phyloP scores from a whole-genome alignment of 306 rosid species.

The Glycine latifolia region DNA sequence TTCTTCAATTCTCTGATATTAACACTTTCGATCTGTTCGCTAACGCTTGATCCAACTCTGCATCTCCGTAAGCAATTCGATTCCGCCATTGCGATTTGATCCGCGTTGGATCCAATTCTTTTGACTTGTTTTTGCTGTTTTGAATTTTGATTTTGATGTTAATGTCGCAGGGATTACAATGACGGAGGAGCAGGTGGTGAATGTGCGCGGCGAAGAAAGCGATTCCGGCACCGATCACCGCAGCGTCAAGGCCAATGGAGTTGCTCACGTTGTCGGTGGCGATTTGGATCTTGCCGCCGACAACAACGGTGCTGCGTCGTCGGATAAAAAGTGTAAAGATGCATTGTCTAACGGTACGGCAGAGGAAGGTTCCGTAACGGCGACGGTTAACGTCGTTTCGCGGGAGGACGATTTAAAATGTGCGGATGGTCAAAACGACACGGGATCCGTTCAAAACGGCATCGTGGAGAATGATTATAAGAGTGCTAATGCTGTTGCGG shows the following conservation, averaged over 20 bases:
- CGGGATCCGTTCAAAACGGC: conserved; percentile 47
- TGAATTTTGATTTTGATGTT: conserved; percentile 33
- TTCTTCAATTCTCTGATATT: conserved; percentile 42
- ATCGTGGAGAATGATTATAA: background rate
- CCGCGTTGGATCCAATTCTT: conserved; percentile 15
- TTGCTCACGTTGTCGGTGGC: conserved; percentile 31
- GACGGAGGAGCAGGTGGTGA: conserved; percentile 67
- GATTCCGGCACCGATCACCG: conserved; percentile 49
- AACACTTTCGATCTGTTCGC: conserved; percentile 40
- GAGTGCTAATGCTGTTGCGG: background rate
- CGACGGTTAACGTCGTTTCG: conserved; percentile 15
- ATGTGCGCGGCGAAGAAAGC: conserved; percentile 59
- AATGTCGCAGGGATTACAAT: conserved; percentile 48
- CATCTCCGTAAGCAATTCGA: conserved; percentile 42
- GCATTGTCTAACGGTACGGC: background rate
- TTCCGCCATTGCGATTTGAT: conserved; percentile 20
- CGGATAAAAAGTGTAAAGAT: conserved; percentile 9
- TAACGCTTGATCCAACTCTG: conserved; percentile 37
- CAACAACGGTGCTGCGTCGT: background rate
- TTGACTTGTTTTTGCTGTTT: background rate
- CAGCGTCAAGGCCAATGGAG: conserved; percentile 40
- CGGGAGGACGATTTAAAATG: conserved; percentile 28
- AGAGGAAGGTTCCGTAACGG: conserved; percentile 1
- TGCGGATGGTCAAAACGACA: conserved; percentile 19
- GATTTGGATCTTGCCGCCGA: conserved; percentile 54